A percentile compares a stretch with the other conserved stretches of the same genome.
Conservation (phyloP, 768 basidiomycete genomes). For the Suillus fuscotomentosus region DNA sequence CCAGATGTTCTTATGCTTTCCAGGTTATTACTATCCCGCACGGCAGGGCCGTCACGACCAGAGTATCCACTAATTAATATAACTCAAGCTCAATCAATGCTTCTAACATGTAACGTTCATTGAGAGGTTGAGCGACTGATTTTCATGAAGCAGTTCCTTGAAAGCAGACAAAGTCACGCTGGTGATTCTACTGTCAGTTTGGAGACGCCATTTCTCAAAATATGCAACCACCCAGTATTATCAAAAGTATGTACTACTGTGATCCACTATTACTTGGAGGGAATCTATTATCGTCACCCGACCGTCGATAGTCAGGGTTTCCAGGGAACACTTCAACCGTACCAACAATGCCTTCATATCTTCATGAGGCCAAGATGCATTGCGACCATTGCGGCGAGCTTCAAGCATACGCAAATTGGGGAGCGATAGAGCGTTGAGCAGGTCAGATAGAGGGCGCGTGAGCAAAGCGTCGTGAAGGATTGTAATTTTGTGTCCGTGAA, state of each 20-base stretch:
- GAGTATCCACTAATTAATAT: too few relatives aligned
- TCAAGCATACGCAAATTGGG: constrained; percentile 13
- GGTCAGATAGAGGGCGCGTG: constrained; percentile 3
- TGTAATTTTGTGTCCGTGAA: constrained; percentile 13
- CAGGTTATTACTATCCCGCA: too few relatives aligned
- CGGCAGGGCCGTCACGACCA: too few relatives aligned
- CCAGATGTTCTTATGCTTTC: too few relatives aligned
- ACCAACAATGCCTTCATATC: constrained; percentile 15
- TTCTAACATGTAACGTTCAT: too few relatives aligned
- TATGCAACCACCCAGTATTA: not conserved
- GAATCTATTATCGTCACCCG: constrained; percentile 16
- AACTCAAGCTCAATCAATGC: too few relatives aligned
- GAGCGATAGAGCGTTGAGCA: constrained; percentile 16
- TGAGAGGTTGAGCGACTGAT: too few relatives aligned
- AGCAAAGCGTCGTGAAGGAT: not conserved
- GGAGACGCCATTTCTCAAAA: not conserved
- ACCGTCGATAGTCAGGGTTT: constrained; percentile 15
- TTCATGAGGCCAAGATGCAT: constrained; percentile 12
- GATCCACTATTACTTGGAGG: too few relatives aligned
- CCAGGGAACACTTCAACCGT: constrained; percentile 20
- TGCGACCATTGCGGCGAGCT: not conserved
- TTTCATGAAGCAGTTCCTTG: too few relatives aligned
- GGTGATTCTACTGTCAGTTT: not conserved
- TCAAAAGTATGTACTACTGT: not conserved
- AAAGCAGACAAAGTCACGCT: too few relatives aligned